phyloP scores from a whole-genome alignment of 441 rosid genomes.

The Corymbia citriodora region DNA sequence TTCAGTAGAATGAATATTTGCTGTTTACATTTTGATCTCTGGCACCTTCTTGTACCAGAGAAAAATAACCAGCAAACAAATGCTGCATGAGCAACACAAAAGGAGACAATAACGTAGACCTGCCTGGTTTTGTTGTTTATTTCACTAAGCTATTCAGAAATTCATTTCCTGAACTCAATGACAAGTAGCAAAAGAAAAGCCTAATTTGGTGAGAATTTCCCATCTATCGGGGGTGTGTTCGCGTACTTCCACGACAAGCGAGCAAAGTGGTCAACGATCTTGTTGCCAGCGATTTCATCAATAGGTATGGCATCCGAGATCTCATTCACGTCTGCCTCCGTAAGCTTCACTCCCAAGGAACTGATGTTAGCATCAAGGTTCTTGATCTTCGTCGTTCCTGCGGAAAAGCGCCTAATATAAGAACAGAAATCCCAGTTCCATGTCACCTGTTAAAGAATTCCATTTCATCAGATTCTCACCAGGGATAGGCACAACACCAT shows the following conservation, averaged over 20 bases:
- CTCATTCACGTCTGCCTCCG: conserved; percentile 18
- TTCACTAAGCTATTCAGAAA: neutral
- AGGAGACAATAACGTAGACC: neutral
- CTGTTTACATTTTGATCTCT: no score
- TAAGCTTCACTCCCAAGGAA: conserved; percentile 24
- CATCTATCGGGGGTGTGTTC: conserved; percentile 16
- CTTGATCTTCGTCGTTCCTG: conserved; percentile 40
- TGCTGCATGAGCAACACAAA: neutral
- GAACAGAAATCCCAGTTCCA: neutral
- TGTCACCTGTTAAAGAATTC: neutral
- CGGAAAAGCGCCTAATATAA: neutral
- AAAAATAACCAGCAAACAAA: no score
- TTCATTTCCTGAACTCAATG: neutral
- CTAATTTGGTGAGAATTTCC: neutral
- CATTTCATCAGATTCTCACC: conserved; percentile 1
- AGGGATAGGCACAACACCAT: conserved; percentile 26
- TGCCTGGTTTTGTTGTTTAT: neutral
- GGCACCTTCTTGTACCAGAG: no score
- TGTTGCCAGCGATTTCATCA: conserved; percentile 20
- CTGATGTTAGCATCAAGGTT: conserved; percentile 27
- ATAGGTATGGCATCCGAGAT: conserved; percentile 25
- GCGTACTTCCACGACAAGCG: conserved; percentile 7
- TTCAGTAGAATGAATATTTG: no score
- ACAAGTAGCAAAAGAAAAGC: neutral
- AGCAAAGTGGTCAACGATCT: neutral